A percentile compares a stretch with the other conserved stretches of the same genome.
These are phyloP conservation scores for Colletotrichum cuscutae DNA, from an alignment of 2,329 filamentous ascomycete genomes.

Conservation along the genomic window DNA sequence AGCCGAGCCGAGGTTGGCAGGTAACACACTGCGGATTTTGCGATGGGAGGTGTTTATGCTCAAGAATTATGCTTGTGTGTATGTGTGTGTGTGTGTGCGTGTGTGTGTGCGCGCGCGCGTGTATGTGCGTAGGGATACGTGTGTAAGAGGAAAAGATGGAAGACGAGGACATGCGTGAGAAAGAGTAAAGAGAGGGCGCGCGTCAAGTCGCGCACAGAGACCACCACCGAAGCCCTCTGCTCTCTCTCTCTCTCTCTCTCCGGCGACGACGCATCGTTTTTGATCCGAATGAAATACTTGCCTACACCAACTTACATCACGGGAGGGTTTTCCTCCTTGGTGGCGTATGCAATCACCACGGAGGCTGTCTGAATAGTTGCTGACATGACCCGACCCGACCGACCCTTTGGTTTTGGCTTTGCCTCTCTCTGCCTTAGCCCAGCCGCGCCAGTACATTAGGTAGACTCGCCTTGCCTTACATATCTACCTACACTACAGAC, in stretches of 20 bases:
- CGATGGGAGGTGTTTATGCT: neutral
- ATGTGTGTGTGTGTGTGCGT: neutral
- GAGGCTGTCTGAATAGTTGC: neutral
- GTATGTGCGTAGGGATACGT: no score
- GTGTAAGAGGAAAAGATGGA: neutral
- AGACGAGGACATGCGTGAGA: neutral
- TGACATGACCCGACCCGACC: neutral
- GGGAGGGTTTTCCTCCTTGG: neutral
- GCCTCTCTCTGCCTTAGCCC: constrained; percentile 15
- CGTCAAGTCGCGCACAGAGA: neutral
- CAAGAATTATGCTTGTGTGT: neutral
- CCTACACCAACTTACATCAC: neutral
- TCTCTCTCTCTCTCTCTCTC: neutral
- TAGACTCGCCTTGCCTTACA: neutral
- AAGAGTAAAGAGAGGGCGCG: neutral
- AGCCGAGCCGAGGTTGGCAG: neutral
- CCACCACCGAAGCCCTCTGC: neutral
- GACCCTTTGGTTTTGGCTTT: neutral
- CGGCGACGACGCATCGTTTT: neutral
- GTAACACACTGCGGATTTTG: neutral
- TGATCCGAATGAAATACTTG: neutral
- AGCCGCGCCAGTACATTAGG: neutral
- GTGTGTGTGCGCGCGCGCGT: no score
- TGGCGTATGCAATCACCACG: neutral
- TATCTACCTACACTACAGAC: neutral